phyloP scores from a whole-genome alignment of 371 early-diverging fungal genomes.

The Mucor irregularis region DNA sequence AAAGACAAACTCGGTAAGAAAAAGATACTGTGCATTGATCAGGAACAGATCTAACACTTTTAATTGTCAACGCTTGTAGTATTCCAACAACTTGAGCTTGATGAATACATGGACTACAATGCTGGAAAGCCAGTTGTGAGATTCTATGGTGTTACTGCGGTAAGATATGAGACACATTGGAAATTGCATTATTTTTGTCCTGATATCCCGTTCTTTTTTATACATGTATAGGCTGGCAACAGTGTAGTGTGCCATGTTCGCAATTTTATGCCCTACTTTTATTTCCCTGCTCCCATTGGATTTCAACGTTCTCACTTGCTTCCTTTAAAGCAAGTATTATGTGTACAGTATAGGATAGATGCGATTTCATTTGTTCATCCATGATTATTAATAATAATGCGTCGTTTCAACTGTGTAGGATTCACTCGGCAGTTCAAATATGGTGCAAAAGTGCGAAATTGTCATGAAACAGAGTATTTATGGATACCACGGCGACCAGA shows the following conservation, averaged over 20 bases:
- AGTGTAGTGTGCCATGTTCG: conserved; percentile 92
- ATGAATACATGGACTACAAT: conserved; percentile 66
- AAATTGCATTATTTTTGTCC: not conserved
- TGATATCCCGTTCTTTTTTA: not conserved
- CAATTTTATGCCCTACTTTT: conserved; percentile 96
- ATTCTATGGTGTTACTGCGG: conserved; percentile 89
- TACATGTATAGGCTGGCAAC: conserved; percentile 63
- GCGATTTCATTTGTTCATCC: not conserved
- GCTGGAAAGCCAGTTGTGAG: conserved; percentile 66
- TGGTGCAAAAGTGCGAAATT: conserved; percentile 62
- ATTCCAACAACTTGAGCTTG: conserved; percentile 95
- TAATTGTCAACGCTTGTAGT: conserved; percentile 44
- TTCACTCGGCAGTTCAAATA: conserved; percentile 25
- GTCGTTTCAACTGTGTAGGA: no score
- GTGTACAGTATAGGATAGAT: conserved; percentile 39
- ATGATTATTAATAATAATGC: not conserved
- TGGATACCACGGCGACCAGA: conserved; percentile 78
- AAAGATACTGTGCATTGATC: not conserved
- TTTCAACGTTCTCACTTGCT: conserved; percentile 67
- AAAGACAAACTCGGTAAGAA: conserved; percentile 38
- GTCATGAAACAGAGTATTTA: conserved; percentile 77
- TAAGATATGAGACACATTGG: no score
- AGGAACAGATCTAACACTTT: not conserved
- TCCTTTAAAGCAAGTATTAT: conserved; percentile 57
- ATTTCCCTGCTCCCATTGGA: conserved; percentile 86